A percentile compares a stretch with the other conserved stretches of the same genome.
Conservation (phyloP, 495 filamentous ascomycete species). For the Tetracladium setigerum region DNA sequence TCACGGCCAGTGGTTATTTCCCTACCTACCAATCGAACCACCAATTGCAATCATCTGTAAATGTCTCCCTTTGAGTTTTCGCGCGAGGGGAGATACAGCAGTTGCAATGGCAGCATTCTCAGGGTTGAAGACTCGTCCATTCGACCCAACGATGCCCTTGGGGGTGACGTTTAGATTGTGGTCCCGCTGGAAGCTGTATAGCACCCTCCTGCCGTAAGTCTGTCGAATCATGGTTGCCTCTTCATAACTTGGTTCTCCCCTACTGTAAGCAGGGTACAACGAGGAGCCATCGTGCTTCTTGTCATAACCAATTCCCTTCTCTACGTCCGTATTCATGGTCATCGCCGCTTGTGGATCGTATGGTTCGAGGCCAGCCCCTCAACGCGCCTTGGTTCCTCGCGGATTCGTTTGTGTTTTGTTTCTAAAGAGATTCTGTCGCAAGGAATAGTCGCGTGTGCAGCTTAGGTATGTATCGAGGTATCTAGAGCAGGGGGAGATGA, state of each 20-base stretch:
- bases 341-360: too few relatives aligned
- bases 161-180: constrained; percentile 56
- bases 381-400: too few relatives aligned
- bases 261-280: background rate
- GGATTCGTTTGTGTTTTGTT: too few relatives aligned
- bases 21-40: constrained; percentile 73
- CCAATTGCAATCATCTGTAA: constrained; percentile 97
- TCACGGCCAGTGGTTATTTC: background rate
- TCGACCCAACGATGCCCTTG: constrained; percentile 40
- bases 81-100: constrained; percentile 65
- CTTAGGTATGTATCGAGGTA: too few relatives aligned
- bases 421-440: too few relatives aligned
- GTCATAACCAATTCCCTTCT: background rate
- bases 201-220: constrained; percentile 38
- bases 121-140: constrained; percentile 64
- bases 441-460: too few relatives aligned
- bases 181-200: constrained; percentile 80
- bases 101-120: constrained; percentile 68
- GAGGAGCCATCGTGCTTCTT: background rate
- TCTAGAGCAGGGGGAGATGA: too few relatives aligned
- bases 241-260: constrained; percentile 7
- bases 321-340: constrained; percentile 3
- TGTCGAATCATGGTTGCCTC: constrained; percentile 6
- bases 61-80: constrained; percentile 76
- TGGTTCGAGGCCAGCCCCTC: too few relatives aligned